Conservation (phyloP, 2,329 filamentous ascomycete species). For the Eutypa lata region DNA sequence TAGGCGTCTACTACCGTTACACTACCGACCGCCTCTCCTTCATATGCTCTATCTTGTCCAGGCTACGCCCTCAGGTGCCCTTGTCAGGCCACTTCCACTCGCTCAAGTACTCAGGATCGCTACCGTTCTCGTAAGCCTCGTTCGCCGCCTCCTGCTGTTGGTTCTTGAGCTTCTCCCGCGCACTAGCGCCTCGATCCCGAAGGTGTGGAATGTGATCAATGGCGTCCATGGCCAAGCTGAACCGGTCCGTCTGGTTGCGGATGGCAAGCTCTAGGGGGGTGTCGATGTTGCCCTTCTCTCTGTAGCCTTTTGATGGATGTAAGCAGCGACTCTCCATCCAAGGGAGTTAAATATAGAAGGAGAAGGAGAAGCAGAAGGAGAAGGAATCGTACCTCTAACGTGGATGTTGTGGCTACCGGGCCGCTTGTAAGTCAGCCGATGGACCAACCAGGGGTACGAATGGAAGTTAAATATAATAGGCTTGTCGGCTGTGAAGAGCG, state of each 20-base stretch:
- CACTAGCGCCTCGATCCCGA: conserved; percentile 59
- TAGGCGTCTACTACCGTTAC: too few relatives aligned
- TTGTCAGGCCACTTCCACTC: conserved; percentile 63
- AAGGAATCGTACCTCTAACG: conserved; percentile 51
- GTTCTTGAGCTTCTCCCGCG: conserved; percentile 62
- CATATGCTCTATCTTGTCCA: too few relatives aligned
- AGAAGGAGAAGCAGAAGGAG: background rate
- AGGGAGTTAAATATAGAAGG: too few relatives aligned
- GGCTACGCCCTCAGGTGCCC: too few relatives aligned
- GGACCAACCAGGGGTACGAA: conserved; percentile 77
- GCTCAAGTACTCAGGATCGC: conserved; percentile 64
- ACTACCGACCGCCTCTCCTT: too few relatives aligned
- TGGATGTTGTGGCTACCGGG: conserved; percentile 66
- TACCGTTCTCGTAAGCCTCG: conserved; percentile 65
- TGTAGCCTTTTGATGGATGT: conserved; percentile 48
- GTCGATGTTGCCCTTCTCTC: conserved; percentile 82
- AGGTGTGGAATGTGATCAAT: conserved; percentile 65
- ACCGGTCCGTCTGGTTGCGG: conserved; percentile 73
- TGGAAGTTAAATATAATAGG: conserved; percentile 84
- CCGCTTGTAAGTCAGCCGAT: conserved; percentile 73
- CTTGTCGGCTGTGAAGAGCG: conserved; percentile 69
- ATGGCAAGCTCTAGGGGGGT: conserved; percentile 77
- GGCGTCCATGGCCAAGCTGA: conserved; percentile 72
- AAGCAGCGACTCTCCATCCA: background rate
- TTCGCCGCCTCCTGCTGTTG: conserved; percentile 61